Percentiles rank a stretch among this genome's conserved stretches.
phyloP scores from a whole-genome alignment of 2,329 filamentous ascomycete species.

The Emergomyces pasteurianus region DNA sequence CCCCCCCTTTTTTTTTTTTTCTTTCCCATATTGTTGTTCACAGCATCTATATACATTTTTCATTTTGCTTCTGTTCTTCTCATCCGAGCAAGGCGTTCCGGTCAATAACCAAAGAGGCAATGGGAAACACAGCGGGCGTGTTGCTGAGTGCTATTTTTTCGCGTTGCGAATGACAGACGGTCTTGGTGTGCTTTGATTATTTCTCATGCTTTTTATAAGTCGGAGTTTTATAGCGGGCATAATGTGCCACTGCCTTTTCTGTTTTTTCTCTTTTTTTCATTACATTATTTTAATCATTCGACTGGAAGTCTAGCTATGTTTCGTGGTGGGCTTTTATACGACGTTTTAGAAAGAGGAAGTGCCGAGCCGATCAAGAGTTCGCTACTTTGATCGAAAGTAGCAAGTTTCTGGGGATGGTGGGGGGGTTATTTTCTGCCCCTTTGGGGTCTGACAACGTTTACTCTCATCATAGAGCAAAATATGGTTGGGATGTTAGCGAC shows the following conservation, averaged over 20 bases:
- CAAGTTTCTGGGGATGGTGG: background rate
- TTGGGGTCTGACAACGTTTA: background rate
- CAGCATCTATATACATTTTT: background rate
- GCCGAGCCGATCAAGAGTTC: background rate
- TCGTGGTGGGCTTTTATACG: background rate
- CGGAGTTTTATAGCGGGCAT: background rate
- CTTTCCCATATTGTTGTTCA: too few species aligned
- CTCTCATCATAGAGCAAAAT: background rate
- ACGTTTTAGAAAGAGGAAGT: background rate
- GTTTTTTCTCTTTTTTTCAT: background rate
- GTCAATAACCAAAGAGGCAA: background rate
- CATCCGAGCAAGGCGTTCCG: background rate
- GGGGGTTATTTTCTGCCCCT: too few species aligned
- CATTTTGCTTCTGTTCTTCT: background rate
- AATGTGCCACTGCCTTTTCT: background rate
- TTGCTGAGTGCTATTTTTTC: background rate
- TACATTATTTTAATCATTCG: too few species aligned
- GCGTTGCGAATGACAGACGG: background rate
- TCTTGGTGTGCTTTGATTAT: background rate
- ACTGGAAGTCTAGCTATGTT: background rate
- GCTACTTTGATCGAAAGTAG: background rate
- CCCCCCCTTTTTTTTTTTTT: too few species aligned
- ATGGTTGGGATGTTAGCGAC: too few species aligned
- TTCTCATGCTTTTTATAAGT: background rate
- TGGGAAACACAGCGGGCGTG: too few species aligned